These are phyloP conservation scores for Furcasterigmium furcatum DNA, from an alignment of 2,329 filamentous ascomycete genomes.

Conservation along the genomic window DNA sequence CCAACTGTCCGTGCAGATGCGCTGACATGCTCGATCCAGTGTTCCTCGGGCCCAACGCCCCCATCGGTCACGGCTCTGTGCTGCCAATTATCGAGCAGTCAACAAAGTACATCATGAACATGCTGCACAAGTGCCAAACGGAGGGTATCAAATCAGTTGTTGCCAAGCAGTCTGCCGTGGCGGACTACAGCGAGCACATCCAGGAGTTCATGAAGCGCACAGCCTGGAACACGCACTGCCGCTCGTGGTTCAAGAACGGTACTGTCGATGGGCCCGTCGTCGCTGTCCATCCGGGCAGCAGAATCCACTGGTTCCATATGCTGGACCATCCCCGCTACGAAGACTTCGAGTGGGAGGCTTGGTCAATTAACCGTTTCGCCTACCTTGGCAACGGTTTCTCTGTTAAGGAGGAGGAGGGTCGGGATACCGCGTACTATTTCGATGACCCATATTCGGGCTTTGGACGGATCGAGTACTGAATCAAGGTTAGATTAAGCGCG, in stretches of 20 bases:
- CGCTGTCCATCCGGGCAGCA: slow-evolving; percentile 15
- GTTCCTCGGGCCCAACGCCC: slow-evolving; percentile 16
- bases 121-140: slow-evolving; percentile 21
- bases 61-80: slow-evolving; percentile 13
- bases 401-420: slow-evolving; percentile 22
- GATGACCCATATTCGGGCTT: too few species aligned
- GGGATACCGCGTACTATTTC: slow-evolving; percentile 41
- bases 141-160: slow-evolving; percentile 22
- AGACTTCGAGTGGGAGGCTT: slow-evolving; percentile 21
- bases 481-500: too few species aligned
- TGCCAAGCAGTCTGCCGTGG: slow-evolving; percentile 17
- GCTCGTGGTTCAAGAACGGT: slow-evolving; percentile 24
- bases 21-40: too few species aligned
- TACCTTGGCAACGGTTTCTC: slow-evolving; percentile 19
- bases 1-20: too few species aligned
- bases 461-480: too few species aligned
- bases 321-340: slow-evolving; percentile 17
- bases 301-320: slow-evolving; percentile 11
- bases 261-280: slow-evolving; percentile 16
- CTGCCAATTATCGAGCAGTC: slow-evolving; percentile 23
- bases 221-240: slow-evolving; percentile 24
- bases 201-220: slow-evolving; percentile 22
- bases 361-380: slow-evolving; percentile 13
- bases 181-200: slow-evolving; percentile 25
- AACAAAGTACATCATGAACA: slow-evolving; percentile 24